Evolutionary conservation across 2,329 filamentous ascomycete species (phyloP).

Genomic region (Phialophora chinensis): DNA sequence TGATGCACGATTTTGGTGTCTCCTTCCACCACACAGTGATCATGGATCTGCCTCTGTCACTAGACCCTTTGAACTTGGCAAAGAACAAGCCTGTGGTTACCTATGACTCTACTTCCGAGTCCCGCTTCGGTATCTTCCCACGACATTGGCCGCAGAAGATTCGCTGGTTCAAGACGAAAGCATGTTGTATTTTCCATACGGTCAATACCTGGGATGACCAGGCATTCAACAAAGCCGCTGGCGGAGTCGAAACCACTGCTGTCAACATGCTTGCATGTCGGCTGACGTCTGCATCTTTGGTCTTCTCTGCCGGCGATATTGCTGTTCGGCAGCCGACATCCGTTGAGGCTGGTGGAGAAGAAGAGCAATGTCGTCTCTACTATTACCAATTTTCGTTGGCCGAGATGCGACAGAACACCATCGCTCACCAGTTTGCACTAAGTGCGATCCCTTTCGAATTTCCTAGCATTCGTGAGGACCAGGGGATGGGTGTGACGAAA

Average conservation of each 20-base stretch:
- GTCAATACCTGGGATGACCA: conserved; percentile 71
- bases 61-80: conserved; percentile 67
- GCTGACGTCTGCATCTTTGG: conserved; percentile 67
- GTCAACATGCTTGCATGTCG: conserved; percentile 72
- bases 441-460: conserved; percentile 72
- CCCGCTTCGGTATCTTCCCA: conserved; percentile 72
- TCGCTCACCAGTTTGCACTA: conserved; percentile 69
- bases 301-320: conserved; percentile 70
- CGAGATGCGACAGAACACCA: conserved; percentile 43
- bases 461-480: conserved; percentile 62
- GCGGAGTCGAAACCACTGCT: conserved; percentile 44
- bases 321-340: conserved; percentile 55
- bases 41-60: conserved; percentile 70
- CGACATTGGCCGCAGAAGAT: conserved; percentile 63
- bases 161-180: conserved; percentile 70
- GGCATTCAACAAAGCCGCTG: conserved; percentile 40
- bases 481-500: conserved; percentile 62
- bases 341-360: conserved; percentile 53
- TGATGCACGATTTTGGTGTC: conserved; percentile 80
- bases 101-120: conserved; percentile 63
- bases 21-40: conserved; percentile 68
- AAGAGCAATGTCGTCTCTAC: conserved; percentile 72
- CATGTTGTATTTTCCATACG: conserved; percentile 74
- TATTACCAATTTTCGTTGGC: conserved; percentile 65
- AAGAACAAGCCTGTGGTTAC: conserved; percentile 63